phyloP scores from a whole-genome alignment of 495 filamentous ascomycete genomes.

The Neurospora tetrasperma region DNA sequence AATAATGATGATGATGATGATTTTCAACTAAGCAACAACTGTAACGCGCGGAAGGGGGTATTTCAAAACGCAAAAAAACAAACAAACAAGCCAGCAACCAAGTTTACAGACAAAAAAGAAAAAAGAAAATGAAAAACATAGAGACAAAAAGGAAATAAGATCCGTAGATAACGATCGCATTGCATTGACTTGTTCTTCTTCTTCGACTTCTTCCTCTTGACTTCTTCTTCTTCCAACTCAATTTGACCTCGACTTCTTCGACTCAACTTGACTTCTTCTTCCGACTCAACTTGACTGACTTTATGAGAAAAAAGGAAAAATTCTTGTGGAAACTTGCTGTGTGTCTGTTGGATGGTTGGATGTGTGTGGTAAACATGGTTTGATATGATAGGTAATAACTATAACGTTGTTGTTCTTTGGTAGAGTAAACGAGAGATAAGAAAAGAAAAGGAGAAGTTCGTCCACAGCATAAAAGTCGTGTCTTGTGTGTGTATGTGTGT shows the following conservation, averaged over 20 bases:
- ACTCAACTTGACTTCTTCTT: background rate
- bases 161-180: constrained; percentile 1
- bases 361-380: background rate
- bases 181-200: background rate
- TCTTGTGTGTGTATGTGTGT: background rate
- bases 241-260: background rate
- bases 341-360: background rate
- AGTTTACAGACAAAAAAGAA: background rate
- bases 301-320: background rate
- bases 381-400: background rate
- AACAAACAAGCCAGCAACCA: background rate
- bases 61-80: background rate
- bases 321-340: background rate
- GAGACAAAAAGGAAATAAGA: background rate
- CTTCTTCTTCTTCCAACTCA: background rate
- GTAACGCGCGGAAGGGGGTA: background rate
- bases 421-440: background rate
- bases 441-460: constrained; percentile 4
- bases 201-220: background rate
- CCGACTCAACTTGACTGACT: background rate
- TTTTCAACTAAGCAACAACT: background rate
- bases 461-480: constrained; percentile 9
- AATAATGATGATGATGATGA: background rate
- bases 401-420: background rate
- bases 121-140: background rate